Percentiles rank a stretch among this genome's conserved stretches.
Evolutionary conservation across 805 yeast genomes (phyloP).

Genomic region (Teunomyces panamensis): DNA sequence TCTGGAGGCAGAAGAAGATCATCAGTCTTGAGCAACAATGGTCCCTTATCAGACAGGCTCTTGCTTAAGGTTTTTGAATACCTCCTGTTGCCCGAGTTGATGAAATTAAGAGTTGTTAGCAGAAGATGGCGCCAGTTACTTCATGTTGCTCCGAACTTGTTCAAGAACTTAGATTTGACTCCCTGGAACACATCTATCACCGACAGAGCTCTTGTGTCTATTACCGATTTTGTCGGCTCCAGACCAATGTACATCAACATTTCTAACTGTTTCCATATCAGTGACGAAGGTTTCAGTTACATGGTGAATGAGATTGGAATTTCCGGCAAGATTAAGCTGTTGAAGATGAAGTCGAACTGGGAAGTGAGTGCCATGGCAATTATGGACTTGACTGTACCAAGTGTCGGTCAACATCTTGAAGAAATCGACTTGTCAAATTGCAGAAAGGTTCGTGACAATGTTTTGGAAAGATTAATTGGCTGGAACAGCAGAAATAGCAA

Average conservation of each 20-base stretch:
- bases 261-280: slow-evolving; percentile 72
- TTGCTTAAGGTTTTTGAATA: slow-evolving; percentile 52
- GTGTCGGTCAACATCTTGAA: slow-evolving; percentile 56
- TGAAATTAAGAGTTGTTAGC: slow-evolving; percentile 58
- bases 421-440: slow-evolving; percentile 71
- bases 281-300: slow-evolving; percentile 71
- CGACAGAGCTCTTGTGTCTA: slow-evolving; percentile 54
- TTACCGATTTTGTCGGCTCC: slow-evolving; percentile 69
- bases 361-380: slow-evolving; percentile 78
- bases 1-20: slow-evolving; percentile 49
- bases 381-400: slow-evolving; percentile 69
- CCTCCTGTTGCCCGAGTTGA: slow-evolving; percentile 54
- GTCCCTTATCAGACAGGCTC: slow-evolving; percentile 61
- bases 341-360: slow-evolving; percentile 71
- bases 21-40: slow-evolving; percentile 49
- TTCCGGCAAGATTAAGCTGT: slow-evolving; percentile 51
- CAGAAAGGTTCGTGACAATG: slow-evolving; percentile 69
- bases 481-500: slow-evolving; percentile 25
- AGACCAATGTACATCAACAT: slow-evolving; percentile 60
- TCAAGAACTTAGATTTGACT: slow-evolving; percentile 51
- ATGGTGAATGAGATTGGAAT: slow-evolving; percentile 71
- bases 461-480: slow-evolving; percentile 66
- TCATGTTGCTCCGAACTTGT: slow-evolving; percentile 53
- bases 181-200: slow-evolving; percentile 61
- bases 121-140: slow-evolving; percentile 67